phyloP scores from a whole-genome alignment of 2,329 filamentous ascomycete genomes.

The Coniochaeta pulveracea region DNA sequence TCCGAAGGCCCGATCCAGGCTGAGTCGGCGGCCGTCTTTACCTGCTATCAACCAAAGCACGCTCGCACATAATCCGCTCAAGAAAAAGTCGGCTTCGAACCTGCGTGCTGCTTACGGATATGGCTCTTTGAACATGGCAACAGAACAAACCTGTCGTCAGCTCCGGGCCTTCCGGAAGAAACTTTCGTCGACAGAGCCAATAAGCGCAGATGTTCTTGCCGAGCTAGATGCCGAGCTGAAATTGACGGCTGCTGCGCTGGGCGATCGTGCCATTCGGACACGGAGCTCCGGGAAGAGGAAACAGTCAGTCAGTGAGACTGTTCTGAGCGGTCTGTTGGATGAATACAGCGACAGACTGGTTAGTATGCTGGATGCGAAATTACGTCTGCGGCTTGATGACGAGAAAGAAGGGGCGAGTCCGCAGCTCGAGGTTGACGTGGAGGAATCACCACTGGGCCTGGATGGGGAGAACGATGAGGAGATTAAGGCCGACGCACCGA shows the following conservation, averaged over 20 bases:
- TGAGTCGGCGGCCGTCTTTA: slow-evolving; percentile 41
- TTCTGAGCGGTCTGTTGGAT: slow-evolving; percentile 55
- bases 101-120: slow-evolving; percentile 31
- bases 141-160: slow-evolving; percentile 52
- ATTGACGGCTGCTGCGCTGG: slow-evolving; percentile 49
- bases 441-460: too few relatives aligned
- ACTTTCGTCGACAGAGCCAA: slow-evolving; percentile 39
- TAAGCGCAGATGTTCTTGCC: slow-evolving; percentile 45
- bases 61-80: slow-evolving; percentile 16
- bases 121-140: slow-evolving; percentile 48
- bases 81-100: slow-evolving; percentile 38
- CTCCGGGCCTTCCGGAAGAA: slow-evolving; percentile 53
- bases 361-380: slow-evolving; percentile 60
- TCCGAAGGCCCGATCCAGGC: slow-evolving; percentile 28
- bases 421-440: too few relatives aligned
- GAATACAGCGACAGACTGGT: slow-evolving; percentile 66
- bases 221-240: slow-evolving; percentile 55
- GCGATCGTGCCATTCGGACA: slow-evolving; percentile 42
- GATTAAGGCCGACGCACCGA: too few relatives aligned
- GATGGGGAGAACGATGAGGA: slow-evolving; percentile 9
- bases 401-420: slow-evolving; percentile 8
- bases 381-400: slow-evolving; percentile 30
- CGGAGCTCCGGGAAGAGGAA: slow-evolving; percentile 6
- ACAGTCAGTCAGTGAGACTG: slow-evolving; percentile 40
- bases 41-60: slow-evolving; percentile 31